A percentile compares a stretch with the other conserved stretches of the same genome.
Evolutionary conservation across 2,329 filamentous ascomycete species (phyloP).

Genomic region (Leptodontidium sp.): DNA sequence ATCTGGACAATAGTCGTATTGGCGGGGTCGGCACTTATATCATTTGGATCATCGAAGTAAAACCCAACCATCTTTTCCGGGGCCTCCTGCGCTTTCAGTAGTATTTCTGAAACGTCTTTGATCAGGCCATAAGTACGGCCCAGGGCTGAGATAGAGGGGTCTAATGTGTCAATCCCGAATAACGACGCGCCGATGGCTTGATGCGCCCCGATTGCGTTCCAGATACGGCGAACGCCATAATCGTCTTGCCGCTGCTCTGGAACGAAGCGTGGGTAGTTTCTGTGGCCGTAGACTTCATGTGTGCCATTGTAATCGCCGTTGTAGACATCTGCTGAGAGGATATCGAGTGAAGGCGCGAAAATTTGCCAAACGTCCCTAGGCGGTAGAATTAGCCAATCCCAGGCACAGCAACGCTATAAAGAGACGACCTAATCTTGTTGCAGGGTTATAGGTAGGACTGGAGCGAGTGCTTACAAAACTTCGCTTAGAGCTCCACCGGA

Average conservation of each 20-base stretch:
- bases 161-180: slow-evolving; percentile 54
- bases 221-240: slow-evolving; percentile 51
- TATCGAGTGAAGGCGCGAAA: no score
- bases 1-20: slow-evolving; percentile 43
- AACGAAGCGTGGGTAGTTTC: slow-evolving; percentile 55
- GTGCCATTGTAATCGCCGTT: no score
- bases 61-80: slow-evolving; percentile 50
- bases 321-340: no score
- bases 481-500: background rate
- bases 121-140: slow-evolving; percentile 53
- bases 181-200: slow-evolving; percentile 50
- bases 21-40: slow-evolving; percentile 44
- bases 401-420: no score
- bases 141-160: slow-evolving; percentile 48
- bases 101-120: slow-evolving; percentile 45
- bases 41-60: slow-evolving; percentile 51
- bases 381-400: no score
- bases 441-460: slow-evolving; percentile 40
- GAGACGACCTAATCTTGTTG: no score
- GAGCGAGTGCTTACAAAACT: slow-evolving; percentile 50
- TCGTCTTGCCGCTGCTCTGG: slow-evolving; percentile 57
- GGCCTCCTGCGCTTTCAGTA: slow-evolving; percentile 52
- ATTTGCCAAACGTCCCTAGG: no score
- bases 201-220: slow-evolving; percentile 49
- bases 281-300: slow-evolving; percentile 12